Percentiles rank a stretch among this genome's conserved stretches.
Conservation (phyloP, 2,329 filamentous ascomycete species). For the Apiospora hydei region DNA sequence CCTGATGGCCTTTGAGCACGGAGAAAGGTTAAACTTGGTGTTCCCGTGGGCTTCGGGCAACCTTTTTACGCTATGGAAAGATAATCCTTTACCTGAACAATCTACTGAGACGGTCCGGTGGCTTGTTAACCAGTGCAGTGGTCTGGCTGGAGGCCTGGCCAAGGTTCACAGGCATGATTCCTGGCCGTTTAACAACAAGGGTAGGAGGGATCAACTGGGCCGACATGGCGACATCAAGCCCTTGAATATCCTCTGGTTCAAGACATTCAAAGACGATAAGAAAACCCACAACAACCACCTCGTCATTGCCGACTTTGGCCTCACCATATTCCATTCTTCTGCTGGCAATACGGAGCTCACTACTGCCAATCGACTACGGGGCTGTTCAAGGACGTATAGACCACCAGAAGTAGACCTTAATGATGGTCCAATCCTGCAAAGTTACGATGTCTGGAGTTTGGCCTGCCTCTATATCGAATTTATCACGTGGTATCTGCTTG, state of each 20-base stretch:
- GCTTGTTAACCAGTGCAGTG: background rate
- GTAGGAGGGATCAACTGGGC: background rate
- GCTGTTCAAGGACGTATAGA: no score
- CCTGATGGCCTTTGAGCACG: background rate
- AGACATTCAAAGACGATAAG: no score
- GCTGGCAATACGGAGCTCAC: no score
- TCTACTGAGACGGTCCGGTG: background rate
- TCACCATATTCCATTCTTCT: slow-evolving; percentile 32
- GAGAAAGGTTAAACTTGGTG: background rate
- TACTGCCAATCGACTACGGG: no score
- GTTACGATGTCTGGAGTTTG: no score
- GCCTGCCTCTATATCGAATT: no score
- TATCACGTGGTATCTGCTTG: no score
- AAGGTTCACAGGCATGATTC: background rate
- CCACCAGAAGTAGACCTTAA: no score
- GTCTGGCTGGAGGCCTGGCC: background rate
- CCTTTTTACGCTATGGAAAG: background rate
- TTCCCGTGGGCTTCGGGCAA: background rate
- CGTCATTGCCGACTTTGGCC: slow-evolving; percentile 32
- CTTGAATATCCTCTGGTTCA: slow-evolving; percentile 30
- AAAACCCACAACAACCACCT: no score
- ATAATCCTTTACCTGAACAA: fast-evolving
- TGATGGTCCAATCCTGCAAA: no score
- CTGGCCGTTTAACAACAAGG: background rate
- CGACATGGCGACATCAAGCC: slow-evolving; percentile 34